Evolutionary conservation across 1,139 yeast species (phyloP).

Genomic region (Schizosaccharomyces versatilis): DNA sequence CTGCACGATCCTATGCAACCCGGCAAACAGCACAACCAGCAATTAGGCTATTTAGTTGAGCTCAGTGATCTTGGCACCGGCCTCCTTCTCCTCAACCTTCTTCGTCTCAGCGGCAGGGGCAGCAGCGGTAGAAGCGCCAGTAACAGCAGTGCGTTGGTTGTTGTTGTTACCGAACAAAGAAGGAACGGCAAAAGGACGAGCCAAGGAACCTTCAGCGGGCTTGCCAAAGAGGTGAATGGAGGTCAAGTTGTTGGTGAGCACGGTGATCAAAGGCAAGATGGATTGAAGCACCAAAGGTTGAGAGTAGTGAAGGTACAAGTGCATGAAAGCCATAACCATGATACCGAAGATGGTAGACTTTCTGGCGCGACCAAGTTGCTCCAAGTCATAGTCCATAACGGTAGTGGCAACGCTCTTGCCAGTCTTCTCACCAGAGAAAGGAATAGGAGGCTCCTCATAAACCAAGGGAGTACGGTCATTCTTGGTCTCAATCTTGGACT

Average conservation of each 20-base stretch:
- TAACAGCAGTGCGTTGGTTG: conserved; percentile 23
- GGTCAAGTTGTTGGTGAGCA: conserved; percentile 76
- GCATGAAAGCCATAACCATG: conserved; percentile 99
- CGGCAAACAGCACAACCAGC: too few relatives aligned
- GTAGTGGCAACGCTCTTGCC: conserved; percentile 67
- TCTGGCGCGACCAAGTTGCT: conserved; percentile 7
- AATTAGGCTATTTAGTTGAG: not conserved
- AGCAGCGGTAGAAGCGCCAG: not conserved
- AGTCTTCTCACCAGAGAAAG: conserved; percentile 51
- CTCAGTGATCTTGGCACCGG: not conserved
- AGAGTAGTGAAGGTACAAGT: conserved; percentile 89
- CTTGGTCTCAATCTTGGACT: conserved; percentile 40
- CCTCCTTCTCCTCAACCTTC: not conserved
- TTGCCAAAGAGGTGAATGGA: conserved; percentile 72
- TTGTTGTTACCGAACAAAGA: conserved; percentile 56
- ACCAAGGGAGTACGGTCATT: conserved; percentile 26
- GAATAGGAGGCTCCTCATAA: conserved; percentile 66
- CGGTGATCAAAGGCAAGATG: conserved; percentile 70
- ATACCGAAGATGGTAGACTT: conserved; percentile 57
- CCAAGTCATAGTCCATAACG: conserved; percentile 64
- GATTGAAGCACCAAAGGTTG: conserved; percentile 93
- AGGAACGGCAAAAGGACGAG: conserved; percentile 80
- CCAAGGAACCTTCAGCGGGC: conserved; percentile 73
- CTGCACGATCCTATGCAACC: too few relatives aligned
- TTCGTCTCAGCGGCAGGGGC: too few relatives aligned